A percentile compares a stretch with the other conserved stretches of the same genome.
phyloP scores from a whole-genome alignment of 1,284 basidiomycete genomes.

The Sanghuangporus sanghuang region DNA sequence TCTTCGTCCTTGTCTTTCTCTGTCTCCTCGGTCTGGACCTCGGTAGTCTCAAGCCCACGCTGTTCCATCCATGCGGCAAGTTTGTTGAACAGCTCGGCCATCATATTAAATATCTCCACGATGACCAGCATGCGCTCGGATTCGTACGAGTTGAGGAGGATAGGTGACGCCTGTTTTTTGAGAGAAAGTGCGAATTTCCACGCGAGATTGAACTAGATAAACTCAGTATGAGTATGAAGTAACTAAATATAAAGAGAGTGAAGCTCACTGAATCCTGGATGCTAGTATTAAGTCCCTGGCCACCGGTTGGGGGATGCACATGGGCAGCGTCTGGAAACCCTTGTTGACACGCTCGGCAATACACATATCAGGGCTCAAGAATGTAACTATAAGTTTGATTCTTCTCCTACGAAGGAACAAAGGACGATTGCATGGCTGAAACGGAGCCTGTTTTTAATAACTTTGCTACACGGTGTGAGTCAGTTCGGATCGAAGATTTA shows the following conservation, averaged over 20 bases:
- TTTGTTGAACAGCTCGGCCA: no score
- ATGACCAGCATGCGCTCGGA: no score
- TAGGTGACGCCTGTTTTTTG: no score
- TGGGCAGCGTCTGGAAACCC: constrained; percentile 35
- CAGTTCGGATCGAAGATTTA: constrained; percentile 6
- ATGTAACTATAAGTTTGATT: not conserved
- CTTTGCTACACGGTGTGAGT: constrained; percentile 3
- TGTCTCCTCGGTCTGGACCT: no score
- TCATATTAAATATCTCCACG: no score
- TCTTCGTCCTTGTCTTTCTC: no score
- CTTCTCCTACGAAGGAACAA: not conserved
- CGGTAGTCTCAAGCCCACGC: no score
- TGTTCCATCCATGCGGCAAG: no score
- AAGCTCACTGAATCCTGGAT: constrained; percentile 35
- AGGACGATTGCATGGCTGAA: not conserved
- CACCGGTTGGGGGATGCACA: constrained; percentile 40
- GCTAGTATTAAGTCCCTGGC: constrained; percentile 38
- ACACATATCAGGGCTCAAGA: constrained; percentile 32
- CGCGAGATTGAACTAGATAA: constrained; percentile 31
- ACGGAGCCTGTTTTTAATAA: not conserved
- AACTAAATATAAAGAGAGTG: not conserved
- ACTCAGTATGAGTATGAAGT: no score
- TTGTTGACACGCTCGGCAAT: constrained; percentile 32
- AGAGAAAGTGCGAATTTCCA: no score
- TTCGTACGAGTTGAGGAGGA: no score